A percentile compares a stretch with the other conserved stretches of the same genome.
Evolutionary conservation across 352 stramenopile genomes (phyloP).

Genomic region (Globisporangium sylvaticum): DNA sequence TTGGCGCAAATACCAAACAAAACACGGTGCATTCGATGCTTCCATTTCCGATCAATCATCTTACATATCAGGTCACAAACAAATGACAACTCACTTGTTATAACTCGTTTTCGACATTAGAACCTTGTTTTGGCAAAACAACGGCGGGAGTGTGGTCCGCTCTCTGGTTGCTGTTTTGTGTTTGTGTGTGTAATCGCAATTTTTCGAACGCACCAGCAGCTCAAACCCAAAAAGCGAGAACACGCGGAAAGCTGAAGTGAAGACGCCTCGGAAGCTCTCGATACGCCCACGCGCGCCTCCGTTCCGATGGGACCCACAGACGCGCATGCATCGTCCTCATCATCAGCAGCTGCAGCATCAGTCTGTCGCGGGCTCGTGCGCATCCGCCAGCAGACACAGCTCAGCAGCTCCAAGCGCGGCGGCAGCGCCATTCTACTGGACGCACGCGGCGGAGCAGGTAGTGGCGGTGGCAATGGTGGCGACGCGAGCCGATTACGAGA

Average conservation of each 20-base stretch:
- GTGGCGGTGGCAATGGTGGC: constrained; percentile 2
- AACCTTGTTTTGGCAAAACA: neutral
- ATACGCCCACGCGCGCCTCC: neutral
- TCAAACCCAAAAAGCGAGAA: neutral
- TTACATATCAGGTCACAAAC: neutral
- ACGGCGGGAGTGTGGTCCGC: neutral
- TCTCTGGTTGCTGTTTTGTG: neutral
- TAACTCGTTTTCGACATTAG: no score
- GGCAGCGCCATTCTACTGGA: constrained; percentile 9
- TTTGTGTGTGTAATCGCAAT: neutral
- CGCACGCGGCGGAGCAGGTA: neutral
- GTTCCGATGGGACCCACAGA: neutral
- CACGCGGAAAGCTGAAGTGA: constrained; percentile 2
- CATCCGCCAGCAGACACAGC: constrained; percentile 34
- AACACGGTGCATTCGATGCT: neutral
- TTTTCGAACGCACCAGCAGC: neutral
- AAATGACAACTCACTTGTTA: neutral
- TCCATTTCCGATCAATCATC: neutral
- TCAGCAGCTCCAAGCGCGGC: constrained; percentile 6
- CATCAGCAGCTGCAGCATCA: neutral
- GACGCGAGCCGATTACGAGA: constrained; percentile 24
- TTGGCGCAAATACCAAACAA: no score
- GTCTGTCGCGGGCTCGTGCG: constrained; percentile 37
- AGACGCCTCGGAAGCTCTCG: neutral
- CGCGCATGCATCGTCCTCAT: neutral